Base-by-base conservation (phyloP, 2,329 filamentous ascomycete species). In the Pseudofabraea citricarpa region DNA sequence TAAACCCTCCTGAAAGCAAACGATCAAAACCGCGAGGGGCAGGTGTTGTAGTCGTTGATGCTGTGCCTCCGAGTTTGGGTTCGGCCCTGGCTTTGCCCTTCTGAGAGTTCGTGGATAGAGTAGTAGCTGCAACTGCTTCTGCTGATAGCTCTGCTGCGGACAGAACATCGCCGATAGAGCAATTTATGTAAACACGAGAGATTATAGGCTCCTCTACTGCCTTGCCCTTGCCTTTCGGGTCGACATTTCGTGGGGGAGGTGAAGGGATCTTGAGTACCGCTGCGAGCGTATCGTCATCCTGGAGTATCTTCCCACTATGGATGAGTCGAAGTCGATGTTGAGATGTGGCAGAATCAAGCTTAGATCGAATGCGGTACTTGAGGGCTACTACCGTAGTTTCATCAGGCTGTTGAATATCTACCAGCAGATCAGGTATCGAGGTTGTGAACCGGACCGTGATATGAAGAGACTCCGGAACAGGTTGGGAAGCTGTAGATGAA, bases 401-500 rank as follows among this genome's bases (percentile, higher is more conserved):
- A 37, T 73, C 65, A 0, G 90, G 87, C 5, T 73, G 69, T 38
- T 79, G 64, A 58, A 97, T 80, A 57, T 88, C 81, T 47, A 97
- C 77, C 31, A 84, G 77, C 29, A 96, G 77, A 63, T 97, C 93
- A 13, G 89, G 84, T 45, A 91, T 77, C 1, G 88, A 83, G 47
- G 84, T 83, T 41, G 89, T 89, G 76, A 98, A 97, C 64, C 91
- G 90, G 63, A 97, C 83, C 27, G 87, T 91, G 36, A 97, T 74
- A 57, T 85, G 81, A 44, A 95, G 73, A 24, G 74, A 74, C n/a
- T n/a, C n/a, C n/a, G n/a, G n/a, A n/a, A n/a, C n/a, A n/a, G n/a
- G n/a, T n/a, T n/a, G n/a, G n/a, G n/a, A n/a, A n/a, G n/a, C n/a
- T n/a, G n/a, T n/a, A n/a, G n/a, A n/a, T n/a, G n/a, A n/a, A n/a